These are phyloP conservation scores for Achlya hypogyna DNA, from an alignment of 352 stramenopile species.

Conservation along the genomic window DNA sequence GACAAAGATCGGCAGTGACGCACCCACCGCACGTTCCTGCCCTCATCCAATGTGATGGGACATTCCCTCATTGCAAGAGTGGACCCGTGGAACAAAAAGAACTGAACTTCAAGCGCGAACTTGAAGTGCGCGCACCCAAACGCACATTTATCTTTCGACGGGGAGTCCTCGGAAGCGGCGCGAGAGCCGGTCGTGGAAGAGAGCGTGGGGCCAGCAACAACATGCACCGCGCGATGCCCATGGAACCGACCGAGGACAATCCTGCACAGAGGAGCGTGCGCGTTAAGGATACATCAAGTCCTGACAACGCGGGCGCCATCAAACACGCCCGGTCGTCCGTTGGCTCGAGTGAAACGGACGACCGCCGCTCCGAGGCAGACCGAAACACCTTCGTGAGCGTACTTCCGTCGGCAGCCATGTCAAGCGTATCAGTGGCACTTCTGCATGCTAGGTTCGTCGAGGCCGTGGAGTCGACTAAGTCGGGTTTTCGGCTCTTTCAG, in stretches of 20 bases:
- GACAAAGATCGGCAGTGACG: neutral
- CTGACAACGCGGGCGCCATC: no score
- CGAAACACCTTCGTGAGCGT: neutral
- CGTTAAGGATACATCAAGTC: no score
- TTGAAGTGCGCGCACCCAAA: neutral
- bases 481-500: neutral
- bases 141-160: neutral
- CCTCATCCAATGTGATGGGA: neutral
- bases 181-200: neutral
- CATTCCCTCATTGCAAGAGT: neutral
- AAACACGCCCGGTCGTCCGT: neutral
- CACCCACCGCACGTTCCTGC: neutral
- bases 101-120: neutral
- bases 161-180: neutral
- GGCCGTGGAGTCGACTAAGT: neutral
- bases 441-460: constrained; percentile 3
- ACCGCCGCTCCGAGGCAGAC: neutral
- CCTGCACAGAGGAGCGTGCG: no score
- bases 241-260: no score
- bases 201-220: neutral
- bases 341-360: neutral
- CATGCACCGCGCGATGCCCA: neutral
- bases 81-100: neutral
- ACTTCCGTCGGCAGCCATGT: neutral
- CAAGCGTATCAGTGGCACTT: neutral